These are phyloP conservation scores for Scedosporium aurantiacum DNA, from an alignment of 2,329 filamentous ascomycete genomes.

Conservation along the genomic window DNA sequence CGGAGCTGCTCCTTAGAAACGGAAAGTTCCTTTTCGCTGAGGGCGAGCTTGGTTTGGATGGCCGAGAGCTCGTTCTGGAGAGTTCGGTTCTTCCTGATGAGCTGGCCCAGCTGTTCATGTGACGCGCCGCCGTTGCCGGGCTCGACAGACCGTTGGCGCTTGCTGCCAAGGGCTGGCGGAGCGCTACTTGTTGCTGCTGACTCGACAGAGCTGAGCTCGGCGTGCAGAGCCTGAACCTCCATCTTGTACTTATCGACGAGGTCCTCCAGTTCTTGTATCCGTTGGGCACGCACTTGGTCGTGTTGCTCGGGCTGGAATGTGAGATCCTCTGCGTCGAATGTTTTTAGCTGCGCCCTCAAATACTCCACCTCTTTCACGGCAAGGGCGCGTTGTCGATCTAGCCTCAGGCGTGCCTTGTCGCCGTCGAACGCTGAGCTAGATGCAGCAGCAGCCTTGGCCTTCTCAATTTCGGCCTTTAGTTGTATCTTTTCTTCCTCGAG, in stretches of 20 bases:
- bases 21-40: constrained; percentile 66
- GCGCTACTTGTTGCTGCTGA: constrained; percentile 20
- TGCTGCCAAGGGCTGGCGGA: constrained; percentile 39
- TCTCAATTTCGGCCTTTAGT: constrained; percentile 60
- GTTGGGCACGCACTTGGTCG: constrained; percentile 62
- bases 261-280: constrained; percentile 73
- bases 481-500: constrained; percentile 59
- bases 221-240: constrained; percentile 65
- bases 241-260: constrained; percentile 76
- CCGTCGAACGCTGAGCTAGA: constrained; percentile 25
- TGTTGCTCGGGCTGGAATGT: constrained; percentile 73
- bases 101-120: constrained; percentile 65
- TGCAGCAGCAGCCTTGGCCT: constrained; percentile 42
- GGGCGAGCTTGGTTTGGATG: constrained; percentile 55
- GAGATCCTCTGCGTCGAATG: constrained; percentile 76
- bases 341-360: constrained; percentile 80
- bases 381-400: constrained; percentile 77
- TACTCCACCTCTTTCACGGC: constrained; percentile 91
- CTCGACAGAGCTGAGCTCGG: constrained; percentile 60
- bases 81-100: constrained; percentile 78
- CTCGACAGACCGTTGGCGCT: constrained; percentile 53
- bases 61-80: constrained; percentile 67
- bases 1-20: constrained; percentile 64
- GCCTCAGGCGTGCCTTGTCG: constrained; percentile 60
- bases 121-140: constrained; percentile 42